Base-by-base conservation (phyloP, 257 asterid genomes). In the Euphrasia confusa region DNA sequence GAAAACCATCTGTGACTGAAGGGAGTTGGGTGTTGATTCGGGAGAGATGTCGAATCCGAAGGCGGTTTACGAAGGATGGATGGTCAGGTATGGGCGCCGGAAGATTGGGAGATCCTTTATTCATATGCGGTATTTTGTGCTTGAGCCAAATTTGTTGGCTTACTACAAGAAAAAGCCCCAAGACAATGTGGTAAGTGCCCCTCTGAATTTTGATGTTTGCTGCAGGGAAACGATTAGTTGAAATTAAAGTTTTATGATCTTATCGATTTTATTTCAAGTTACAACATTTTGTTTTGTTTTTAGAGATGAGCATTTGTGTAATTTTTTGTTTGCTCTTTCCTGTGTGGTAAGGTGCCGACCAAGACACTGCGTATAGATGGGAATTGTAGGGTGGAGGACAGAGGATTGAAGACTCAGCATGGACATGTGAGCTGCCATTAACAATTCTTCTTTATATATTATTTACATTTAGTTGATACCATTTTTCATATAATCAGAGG, bases 61-160 rank as follows among this genome's bases (percentile, higher is more conserved):
- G 82, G 95, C 85, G 76, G 94, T 93, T 47, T 85, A 89, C 67
- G 99, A 93, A 72, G 99, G 99, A 71, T 89, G 97, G 97, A 87
- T 93, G 97, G 99, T 90, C 75, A 83, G 99, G 69, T 89, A 89
- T 72, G 99, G 99, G 42, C 84, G 97, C 77, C 83, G 97, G 81
- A 93, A 87, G 92, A 87, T 89, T 63, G 99, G 99, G 40, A 81
- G 95, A 69, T 85, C 99, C 2, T 93, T 69, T 72, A 90, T 93
- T 72, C 99, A 93, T 68, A 89, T 89, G 97, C 81, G 99, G 28
- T 93, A 89, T 82, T 93, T 93, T 49, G 95, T 93, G 71, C 96
- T 89, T 0, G 99, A 89, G 78, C 78, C 91, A 63, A 80, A 89
- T 45, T 81, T 93, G 76, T 77, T 93, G 72, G 95, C 99, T 26